Percentiles rank a stretch among this genome's conserved stretches.
These are phyloP conservation scores for Sungouiella thailandica DNA, from an alignment of 805 yeast genomes.

Conservation along the genomic window DNA sequence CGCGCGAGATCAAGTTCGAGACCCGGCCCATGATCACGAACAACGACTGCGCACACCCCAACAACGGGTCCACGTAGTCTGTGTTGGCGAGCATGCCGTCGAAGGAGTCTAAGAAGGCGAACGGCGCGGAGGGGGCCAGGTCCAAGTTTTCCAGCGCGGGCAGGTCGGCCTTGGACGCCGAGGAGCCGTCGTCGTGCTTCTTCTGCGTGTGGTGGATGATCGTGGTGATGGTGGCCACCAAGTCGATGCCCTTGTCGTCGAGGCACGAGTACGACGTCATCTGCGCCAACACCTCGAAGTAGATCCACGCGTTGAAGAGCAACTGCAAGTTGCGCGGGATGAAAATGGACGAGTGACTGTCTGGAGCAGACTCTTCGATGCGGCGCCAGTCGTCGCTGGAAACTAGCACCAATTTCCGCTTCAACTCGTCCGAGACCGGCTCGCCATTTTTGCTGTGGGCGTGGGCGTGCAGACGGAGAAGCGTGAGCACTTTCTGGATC, in stretches of 20 bases:
- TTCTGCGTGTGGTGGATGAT: constrained; percentile 22
- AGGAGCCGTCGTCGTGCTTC: constrained; percentile 7
- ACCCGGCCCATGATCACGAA: constrained; percentile 63
- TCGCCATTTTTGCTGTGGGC: not conserved
- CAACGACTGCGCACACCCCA: constrained; percentile 63
- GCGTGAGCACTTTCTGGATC: constrained; percentile 42
- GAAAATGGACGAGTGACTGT: constrained; percentile 3
- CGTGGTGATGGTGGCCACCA: constrained; percentile 37
- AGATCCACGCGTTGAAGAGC: constrained; percentile 61
- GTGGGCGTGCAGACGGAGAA: constrained; percentile 20
- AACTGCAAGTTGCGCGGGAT: constrained; percentile 45
- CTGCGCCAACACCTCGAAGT: constrained; percentile 62
- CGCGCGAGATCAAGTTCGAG: constrained; percentile 49
- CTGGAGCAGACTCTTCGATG: constrained; percentile 11
- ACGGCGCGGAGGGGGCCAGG: constrained; percentile 15
- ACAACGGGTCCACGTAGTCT: constrained; percentile 54
- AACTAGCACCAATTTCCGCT: constrained; percentile 26
- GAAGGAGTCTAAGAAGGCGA: constrained; percentile 36
- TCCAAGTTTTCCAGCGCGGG: constrained; percentile 22
- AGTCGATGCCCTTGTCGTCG: constrained; percentile 40
- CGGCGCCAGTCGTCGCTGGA: constrained; percentile 29
- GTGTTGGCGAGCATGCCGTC: constrained; percentile 30
- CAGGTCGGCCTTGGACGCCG: constrained; percentile 3
- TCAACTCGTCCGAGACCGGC: constrained; percentile 1
- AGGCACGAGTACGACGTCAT: constrained; percentile 50